Evolutionary conservation across 495 filamentous ascomycete genomes (phyloP).

Genomic region (Elasticomyces elasticus): DNA sequence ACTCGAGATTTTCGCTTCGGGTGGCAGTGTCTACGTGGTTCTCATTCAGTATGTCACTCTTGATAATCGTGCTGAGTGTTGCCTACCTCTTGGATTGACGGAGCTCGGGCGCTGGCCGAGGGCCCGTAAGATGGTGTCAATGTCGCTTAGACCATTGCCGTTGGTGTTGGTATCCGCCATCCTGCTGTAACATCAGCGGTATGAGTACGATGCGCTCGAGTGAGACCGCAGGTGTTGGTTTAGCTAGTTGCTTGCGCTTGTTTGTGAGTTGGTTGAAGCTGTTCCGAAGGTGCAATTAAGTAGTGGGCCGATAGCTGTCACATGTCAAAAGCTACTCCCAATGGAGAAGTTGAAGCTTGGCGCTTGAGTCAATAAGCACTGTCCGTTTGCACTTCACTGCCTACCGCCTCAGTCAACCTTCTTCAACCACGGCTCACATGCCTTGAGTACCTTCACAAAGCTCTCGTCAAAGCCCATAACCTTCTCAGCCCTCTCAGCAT

Average conservation of each 20-base stretch:
- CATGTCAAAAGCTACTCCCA: background rate
- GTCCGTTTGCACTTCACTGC: background rate
- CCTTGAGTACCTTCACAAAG: conserved; percentile 24
- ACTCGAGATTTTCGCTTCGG: background rate
- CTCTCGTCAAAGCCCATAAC: conserved; percentile 20
- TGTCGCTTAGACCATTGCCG: background rate
- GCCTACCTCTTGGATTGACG: background rate
- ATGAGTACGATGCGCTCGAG: background rate
- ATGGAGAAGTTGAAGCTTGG: background rate
- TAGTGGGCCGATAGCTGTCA: background rate
- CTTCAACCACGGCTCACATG: conserved; percentile 23
- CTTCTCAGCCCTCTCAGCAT: conserved; percentile 18
- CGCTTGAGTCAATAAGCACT: background rate
- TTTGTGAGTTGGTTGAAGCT: background rate
- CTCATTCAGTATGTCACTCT: background rate
- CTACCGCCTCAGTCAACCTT: conserved; percentile 20
- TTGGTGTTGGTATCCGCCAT: background rate
- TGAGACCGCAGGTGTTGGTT: too few species aligned
- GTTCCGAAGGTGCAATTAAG: background rate
- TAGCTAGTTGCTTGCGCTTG: background rate
- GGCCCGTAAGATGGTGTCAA: background rate
- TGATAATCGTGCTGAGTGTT: background rate
- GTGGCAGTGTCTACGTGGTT: background rate
- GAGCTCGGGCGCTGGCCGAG: background rate
- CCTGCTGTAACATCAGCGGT: too few species aligned